Percentiles rank a stretch among this genome's conserved stretches.
phyloP scores from a whole-genome alignment of 805 yeast species.

The Kodamaea fukazawae region DNA sequence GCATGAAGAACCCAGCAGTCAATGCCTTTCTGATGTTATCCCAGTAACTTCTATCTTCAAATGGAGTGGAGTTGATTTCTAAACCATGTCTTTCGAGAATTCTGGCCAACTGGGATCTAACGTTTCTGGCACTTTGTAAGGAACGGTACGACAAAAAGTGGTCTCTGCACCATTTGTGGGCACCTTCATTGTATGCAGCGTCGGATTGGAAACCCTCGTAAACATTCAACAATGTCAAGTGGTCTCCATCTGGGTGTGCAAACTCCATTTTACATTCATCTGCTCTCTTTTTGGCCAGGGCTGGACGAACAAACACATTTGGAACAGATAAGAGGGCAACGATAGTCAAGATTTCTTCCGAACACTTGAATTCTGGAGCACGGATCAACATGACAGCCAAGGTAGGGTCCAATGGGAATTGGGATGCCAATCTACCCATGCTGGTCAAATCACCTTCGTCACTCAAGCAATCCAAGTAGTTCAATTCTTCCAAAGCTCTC shows the following conservation, averaged over 20 bases:
- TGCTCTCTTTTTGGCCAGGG: conserved; percentile 80
- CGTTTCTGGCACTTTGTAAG: conserved; percentile 79
- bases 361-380: conserved; percentile 79
- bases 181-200: conserved; percentile 64
- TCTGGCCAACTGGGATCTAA: conserved; percentile 76
- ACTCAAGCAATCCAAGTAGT: conserved; percentile 83
- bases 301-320: conserved; percentile 90
- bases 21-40: conserved; percentile 82
- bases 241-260: conserved; percentile 95
- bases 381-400: conserved; percentile 90
- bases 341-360: conserved; percentile 83
- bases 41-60: conserved; percentile 59
- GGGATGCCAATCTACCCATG: conserved; percentile 84
- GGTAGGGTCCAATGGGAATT: conserved; percentile 95
- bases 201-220: conserved; percentile 78
- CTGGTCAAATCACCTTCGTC: conserved; percentile 91
- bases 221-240: conserved; percentile 84
- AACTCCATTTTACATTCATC: conserved; percentile 86
- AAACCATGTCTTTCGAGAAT: conserved; percentile 81
- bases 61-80: conserved; percentile 64
- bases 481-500: conserved; percentile 95
- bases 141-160: conserved; percentile 84
- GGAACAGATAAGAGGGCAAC: conserved; percentile 93
- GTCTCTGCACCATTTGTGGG: conserved; percentile 87
- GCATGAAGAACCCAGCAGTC: conserved; percentile 96